Conservation (phyloP, 352 stramenopile genomes). For the Discostella stelligera region DNA sequence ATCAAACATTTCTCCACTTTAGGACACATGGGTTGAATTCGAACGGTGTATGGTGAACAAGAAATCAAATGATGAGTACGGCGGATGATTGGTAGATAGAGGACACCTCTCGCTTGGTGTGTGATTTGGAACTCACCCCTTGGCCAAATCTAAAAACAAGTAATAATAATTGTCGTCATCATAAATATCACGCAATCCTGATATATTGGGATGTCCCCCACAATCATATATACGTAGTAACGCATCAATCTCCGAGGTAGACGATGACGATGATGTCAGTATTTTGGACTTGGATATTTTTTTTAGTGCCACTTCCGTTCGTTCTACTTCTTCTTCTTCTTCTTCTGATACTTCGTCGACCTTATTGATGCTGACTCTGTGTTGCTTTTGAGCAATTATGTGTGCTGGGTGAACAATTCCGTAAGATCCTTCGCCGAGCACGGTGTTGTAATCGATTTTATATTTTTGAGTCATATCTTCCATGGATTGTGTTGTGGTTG, state of each 20-base stretch:
- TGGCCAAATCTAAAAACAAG: constrained; percentile 71
- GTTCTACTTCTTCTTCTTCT: constrained; percentile 53
- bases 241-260: constrained; percentile 25
- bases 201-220: constrained; percentile 56
- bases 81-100: too few relatives aligned
- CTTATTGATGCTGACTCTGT: constrained; percentile 11
- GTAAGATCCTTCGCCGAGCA: constrained; percentile 69
- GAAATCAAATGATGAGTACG: neutral
- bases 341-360: neutral
- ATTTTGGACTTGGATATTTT: constrained; percentile 38
- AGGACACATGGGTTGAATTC: neutral
- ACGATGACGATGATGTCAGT: constrained; percentile 13
- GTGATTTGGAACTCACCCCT: constrained; percentile 48
- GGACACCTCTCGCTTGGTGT: neutral
- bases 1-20: constrained; percentile 61
- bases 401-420: constrained; percentile 60
- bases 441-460: constrained; percentile 62
- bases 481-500: neutral
- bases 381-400: constrained; percentile 12
- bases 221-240: constrained; percentile 51
- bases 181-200: constrained; percentile 47
- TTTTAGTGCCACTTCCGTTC: constrained; percentile 28
- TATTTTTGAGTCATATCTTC: constrained; percentile 41
- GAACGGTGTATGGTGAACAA: neutral
- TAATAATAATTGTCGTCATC: constrained; percentile 55